phyloP scores from a whole-genome alignment of 164 flowering plant species.

The Stephania japonica region DNA sequence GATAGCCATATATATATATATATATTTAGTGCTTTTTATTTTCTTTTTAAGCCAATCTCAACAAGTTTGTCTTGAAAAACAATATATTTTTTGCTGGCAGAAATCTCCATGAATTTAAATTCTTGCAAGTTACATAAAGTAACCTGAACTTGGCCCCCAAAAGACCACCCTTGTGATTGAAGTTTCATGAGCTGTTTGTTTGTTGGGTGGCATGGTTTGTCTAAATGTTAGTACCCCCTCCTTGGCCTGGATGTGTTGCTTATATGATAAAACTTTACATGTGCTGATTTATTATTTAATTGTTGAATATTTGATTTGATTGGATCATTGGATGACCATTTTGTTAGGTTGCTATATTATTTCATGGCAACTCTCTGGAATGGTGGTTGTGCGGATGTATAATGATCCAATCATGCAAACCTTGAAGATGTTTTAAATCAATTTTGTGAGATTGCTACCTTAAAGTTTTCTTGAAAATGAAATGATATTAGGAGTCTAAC shows the following conservation, averaged over 20 bases:
- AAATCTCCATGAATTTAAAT: background rate
- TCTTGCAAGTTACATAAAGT: background rate
- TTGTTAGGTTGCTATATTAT: background rate
- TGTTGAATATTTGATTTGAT: background rate
- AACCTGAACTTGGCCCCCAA: background rate
- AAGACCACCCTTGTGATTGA: background rate
- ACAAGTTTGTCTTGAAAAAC: background rate
- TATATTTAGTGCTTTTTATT: background rate
- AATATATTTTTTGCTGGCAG: background rate
- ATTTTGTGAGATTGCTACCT: too few species aligned
- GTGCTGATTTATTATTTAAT: background rate
- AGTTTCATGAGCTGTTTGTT: background rate
- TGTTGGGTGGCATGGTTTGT: background rate
- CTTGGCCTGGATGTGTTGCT: background rate
- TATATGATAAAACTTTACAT: background rate
- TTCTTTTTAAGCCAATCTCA: background rate
- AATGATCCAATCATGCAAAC: background rate
- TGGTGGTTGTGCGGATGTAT: background rate
- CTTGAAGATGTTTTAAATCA: too few species aligned
- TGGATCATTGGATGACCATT: background rate
- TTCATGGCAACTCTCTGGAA: too few species aligned
- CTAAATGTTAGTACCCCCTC: background rate
- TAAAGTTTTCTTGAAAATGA: too few species aligned
- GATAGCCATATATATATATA: background rate
- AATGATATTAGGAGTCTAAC: too few species aligned